These are phyloP conservation scores for Schizochytrium sp. DNA, from an alignment of 108 stramenopile species.

Conservation along the genomic window DNA sequence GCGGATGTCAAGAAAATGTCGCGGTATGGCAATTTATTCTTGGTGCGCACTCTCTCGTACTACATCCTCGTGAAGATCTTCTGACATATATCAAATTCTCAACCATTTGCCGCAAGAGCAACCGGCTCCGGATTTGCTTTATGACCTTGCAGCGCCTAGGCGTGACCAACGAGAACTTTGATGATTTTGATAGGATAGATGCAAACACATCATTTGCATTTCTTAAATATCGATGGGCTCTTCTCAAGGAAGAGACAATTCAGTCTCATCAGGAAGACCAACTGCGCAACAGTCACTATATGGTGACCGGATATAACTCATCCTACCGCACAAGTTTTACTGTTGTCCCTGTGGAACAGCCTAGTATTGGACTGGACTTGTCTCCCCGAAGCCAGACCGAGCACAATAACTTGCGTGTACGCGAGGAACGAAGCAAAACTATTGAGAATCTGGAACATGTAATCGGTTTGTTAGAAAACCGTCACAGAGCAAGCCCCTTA, in stretches of 20 bases:
- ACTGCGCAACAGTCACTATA: conserved; percentile 32
- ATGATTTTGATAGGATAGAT: conserved; percentile 41
- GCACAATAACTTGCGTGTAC: neutral
- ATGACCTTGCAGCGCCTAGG: conserved; percentile 79
- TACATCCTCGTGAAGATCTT: conserved; percentile 89
- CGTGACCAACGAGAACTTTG: conserved; percentile 13
- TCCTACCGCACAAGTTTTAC: conserved; percentile 7
- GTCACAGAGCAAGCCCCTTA: neutral
- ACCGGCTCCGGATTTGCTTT: conserved; percentile 84
- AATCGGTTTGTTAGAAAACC: neutral
- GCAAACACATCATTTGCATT: conserved; percentile 83
- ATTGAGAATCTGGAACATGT: neutral
- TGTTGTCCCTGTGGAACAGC: conserved; percentile 19
- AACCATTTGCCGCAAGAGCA: conserved; percentile 88
- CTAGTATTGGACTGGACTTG: neutral
- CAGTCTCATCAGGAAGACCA: conserved; percentile 39
- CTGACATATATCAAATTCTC: conserved; percentile 91
- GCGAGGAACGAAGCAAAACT: neutral
- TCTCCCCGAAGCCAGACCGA: neutral
- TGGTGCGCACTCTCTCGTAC: conserved; percentile 86
- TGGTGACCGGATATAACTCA: conserved; percentile 9
- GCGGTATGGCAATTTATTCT: conserved; percentile 86
- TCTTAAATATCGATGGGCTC: conserved; percentile 90
- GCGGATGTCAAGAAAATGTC: conserved; percentile 86
- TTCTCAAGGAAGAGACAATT: conserved; percentile 46